Evolutionary conservation across 257 asterid species (phyloP).

Genomic region (Solanum sejunctum): DNA sequence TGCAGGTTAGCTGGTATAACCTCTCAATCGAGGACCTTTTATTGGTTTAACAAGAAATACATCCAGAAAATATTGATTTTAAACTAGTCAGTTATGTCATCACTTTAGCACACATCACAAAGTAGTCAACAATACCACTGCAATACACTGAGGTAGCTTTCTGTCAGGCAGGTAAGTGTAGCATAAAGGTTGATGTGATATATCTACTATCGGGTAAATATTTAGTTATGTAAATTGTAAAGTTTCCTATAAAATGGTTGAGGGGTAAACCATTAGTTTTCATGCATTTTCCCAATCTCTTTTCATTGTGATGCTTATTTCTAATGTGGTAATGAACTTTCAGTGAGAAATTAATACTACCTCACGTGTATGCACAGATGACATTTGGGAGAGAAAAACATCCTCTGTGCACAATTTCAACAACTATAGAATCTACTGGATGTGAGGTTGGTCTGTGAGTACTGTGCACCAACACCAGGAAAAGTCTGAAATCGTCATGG

Average conservation of each 20-base stretch:
- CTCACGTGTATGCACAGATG: neutral
- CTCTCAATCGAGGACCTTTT: neutral
- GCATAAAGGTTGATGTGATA: neutral
- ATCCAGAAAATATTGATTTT: neutral
- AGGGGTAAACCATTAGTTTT: neutral
- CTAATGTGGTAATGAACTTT: neutral
- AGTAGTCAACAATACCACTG: neutral
- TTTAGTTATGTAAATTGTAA: neutral
- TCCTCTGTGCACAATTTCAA: neutral
- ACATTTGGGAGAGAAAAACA: neutral
- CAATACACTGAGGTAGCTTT: neutral
- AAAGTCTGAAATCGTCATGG: neutral
- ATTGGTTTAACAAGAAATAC: neutral
- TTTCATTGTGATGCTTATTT: neutral
- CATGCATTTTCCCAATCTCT: neutral
- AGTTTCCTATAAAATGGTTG: neutral
- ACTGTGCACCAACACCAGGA: neutral
- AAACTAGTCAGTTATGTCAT: neutral
- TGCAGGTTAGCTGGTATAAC: neutral
- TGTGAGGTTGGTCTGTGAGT: neutral
- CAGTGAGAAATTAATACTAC: neutral
- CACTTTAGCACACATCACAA: neutral
- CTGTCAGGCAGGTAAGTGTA: neutral
- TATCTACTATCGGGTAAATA: neutral
- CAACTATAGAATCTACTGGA: neutral